phyloP scores from a whole-genome alignment of 2,329 filamentous ascomycete species.

The Aspergillus pseudotamarii region DNA sequence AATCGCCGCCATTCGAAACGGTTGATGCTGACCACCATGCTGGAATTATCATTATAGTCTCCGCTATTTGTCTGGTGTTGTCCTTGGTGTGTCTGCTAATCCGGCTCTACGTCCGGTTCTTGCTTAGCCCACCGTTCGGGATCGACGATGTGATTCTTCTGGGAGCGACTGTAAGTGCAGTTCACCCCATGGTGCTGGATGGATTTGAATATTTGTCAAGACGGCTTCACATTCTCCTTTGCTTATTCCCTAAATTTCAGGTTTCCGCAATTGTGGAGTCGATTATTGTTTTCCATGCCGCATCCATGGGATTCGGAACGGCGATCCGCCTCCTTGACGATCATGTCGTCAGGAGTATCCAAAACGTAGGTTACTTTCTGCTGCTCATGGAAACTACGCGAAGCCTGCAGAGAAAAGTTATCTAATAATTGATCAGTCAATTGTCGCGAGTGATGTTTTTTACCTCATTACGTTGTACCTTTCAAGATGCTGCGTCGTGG shows the following conservation, averaged over 20 bases:
- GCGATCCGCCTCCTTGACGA: conserved; percentile 18
- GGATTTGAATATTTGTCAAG: background rate
- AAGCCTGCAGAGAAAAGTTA: background rate
- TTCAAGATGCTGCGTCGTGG: conserved; percentile 19
- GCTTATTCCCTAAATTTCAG: conserved; percentile 11
- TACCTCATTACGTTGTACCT: conserved; percentile 43
- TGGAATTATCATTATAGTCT: conserved; percentile 33
- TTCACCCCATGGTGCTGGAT: background rate
- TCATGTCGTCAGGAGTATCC: conserved; percentile 9
- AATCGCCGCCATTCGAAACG: conserved; percentile 26
- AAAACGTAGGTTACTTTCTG: conserved; percentile 8
- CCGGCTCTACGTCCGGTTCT: conserved; percentile 26
- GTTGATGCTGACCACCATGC: conserved; percentile 34
- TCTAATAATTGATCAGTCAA: conserved; percentile 24
- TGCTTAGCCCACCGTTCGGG: conserved; percentile 21
- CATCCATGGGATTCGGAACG: conserved; percentile 26
- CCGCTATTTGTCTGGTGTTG: conserved; percentile 31
- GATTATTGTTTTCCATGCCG: conserved; percentile 21
- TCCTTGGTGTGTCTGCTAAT: conserved; percentile 29
- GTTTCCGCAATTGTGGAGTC: conserved; percentile 22
- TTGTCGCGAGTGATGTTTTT: conserved; percentile 33
- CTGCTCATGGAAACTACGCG: background rate
- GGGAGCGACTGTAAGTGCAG: conserved; percentile 20
- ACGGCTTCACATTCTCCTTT: background rate
- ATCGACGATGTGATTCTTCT: conserved; percentile 25